phyloP scores from a whole-genome alignment of 2,329 filamentous ascomycete species.

The Diplodia corticola region DNA sequence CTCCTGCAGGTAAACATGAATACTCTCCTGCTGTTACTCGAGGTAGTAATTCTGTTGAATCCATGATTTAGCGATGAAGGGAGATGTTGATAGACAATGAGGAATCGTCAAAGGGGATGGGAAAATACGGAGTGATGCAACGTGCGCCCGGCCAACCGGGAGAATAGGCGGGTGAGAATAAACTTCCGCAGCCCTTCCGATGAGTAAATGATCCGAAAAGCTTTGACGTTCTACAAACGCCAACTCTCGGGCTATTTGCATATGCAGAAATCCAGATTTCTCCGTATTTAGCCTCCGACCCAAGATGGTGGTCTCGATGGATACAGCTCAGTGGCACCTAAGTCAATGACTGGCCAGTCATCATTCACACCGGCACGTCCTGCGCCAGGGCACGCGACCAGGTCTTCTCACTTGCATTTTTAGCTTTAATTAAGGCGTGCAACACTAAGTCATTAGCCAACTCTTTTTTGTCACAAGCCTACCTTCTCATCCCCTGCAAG shows the following conservation, averaged over 20 bases:
- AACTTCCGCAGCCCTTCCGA: background rate
- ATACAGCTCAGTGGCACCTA: background rate
- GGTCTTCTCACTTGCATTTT: background rate
- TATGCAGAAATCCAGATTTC: background rate
- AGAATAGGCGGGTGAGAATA: background rate
- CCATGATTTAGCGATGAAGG: too few relatives aligned
- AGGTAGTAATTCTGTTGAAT: too few relatives aligned
- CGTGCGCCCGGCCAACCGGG: constrained; percentile 6
- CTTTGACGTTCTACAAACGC: background rate
- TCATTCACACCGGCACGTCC: background rate
- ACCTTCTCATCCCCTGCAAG: background rate
- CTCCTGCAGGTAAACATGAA: too few relatives aligned
- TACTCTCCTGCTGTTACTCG: too few relatives aligned
- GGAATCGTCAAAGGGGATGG: background rate
- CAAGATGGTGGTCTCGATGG: background rate
- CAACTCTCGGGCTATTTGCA: background rate
- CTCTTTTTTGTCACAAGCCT: background rate
- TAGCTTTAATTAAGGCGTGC: background rate
- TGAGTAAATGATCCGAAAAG: background rate
- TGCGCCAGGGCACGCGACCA: background rate
- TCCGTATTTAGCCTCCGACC: too few relatives aligned
- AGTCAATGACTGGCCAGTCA: too few relatives aligned
- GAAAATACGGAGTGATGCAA: background rate
- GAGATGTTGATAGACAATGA: background rate
- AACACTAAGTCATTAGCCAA: background rate